Conservation (phyloP, 2,329 filamentous ascomycete species). For the Tothia fuscella region DNA sequence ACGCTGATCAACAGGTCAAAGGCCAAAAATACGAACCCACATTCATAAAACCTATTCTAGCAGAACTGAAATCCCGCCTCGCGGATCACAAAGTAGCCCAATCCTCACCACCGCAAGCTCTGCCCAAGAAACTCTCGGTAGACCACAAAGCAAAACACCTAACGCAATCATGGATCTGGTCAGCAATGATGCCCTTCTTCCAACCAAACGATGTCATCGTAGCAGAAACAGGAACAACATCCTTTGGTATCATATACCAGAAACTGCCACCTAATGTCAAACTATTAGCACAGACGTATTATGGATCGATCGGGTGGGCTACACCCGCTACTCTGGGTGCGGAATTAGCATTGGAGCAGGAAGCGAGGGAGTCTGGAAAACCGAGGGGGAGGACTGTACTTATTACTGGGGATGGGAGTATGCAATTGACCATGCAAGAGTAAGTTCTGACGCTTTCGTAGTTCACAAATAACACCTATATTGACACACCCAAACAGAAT, state of each 20-base stretch:
- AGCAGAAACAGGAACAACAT: slow-evolving; percentile 30
- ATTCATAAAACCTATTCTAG: slow-evolving; percentile 26
- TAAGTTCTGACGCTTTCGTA: too few species aligned
- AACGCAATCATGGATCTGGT: slow-evolving; percentile 33
- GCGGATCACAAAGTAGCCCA: slow-evolving; percentile 10
- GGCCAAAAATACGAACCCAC: slow-evolving; percentile 22
- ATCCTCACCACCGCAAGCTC: slow-evolving; percentile 6
- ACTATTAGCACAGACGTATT: slow-evolving; percentile 1
- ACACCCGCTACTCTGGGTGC: slow-evolving; percentile 30
- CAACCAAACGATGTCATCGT: slow-evolving; percentile 27
- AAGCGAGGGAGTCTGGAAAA: slow-evolving; percentile 17
- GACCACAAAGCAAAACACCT: slow-evolving; percentile 22
- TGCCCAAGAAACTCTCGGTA: not conserved
- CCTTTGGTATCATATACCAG: slow-evolving; percentile 27
- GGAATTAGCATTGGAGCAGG: slow-evolving; percentile 38
- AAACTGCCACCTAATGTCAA: slow-evolving; percentile 17
- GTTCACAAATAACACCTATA: too few species aligned
- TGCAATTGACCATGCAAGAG: slow-evolving; percentile 56
- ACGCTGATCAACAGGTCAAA: slow-evolving; percentile 16
- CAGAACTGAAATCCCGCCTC: slow-evolving; percentile 18
- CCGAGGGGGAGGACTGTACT: slow-evolving; percentile 36
- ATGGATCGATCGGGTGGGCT: slow-evolving; percentile 22
- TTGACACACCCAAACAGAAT: slow-evolving; percentile 26
- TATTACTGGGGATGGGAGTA: slow-evolving; percentile 51
- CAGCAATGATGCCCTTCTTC: slow-evolving; percentile 26